Conservation (phyloP, 768 basidiomycete genomes). For the Galerina marginata region DNA sequence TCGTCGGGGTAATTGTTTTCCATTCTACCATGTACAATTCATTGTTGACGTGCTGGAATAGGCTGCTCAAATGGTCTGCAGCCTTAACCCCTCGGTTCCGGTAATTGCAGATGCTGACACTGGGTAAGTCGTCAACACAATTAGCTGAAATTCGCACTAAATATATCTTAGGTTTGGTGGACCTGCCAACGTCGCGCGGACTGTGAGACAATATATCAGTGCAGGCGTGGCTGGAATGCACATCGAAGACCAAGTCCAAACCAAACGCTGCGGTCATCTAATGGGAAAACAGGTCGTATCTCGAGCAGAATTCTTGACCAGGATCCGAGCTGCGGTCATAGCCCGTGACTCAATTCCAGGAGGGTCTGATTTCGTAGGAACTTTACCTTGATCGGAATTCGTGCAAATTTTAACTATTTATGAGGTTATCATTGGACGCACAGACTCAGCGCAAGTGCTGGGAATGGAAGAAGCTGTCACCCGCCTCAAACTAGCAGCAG, state of each 20-base stretch:
- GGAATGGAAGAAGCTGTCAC: constrained; percentile 79
- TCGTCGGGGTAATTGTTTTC: constrained; percentile 56
- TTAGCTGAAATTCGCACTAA: neutral
- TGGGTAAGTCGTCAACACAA: constrained; percentile 46
- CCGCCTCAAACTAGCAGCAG: constrained; percentile 71
- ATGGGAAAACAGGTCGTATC: constrained; percentile 83
- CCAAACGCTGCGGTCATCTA: constrained; percentile 79
- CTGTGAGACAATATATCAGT: constrained; percentile 67
- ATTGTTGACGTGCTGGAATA: constrained; percentile 23
- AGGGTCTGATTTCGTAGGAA: constrained; percentile 68
- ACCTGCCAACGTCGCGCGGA: constrained; percentile 75
- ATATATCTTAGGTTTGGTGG: constrained; percentile 59
- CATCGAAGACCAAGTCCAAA: constrained; percentile 84
- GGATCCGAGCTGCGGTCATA: constrained; percentile 78
- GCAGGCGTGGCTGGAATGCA: constrained; percentile 77
- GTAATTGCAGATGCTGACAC: constrained; percentile 84
- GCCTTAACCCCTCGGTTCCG: constrained; percentile 65
- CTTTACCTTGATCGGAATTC: neutral
- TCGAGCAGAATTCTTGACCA: constrained; percentile 73
- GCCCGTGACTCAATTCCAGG: constrained; percentile 80
- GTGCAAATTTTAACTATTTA: neutral
- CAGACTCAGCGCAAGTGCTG: constrained; percentile 78
- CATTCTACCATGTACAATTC: neutral
- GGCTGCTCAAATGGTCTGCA: constrained; percentile 74
- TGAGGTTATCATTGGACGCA: constrained; percentile 75